Percentiles rank a stretch among this genome's conserved stretches.
Conservation (phyloP, 2,329 filamentous ascomycete genomes). For the Cordyceps fumosorosea region DNA sequence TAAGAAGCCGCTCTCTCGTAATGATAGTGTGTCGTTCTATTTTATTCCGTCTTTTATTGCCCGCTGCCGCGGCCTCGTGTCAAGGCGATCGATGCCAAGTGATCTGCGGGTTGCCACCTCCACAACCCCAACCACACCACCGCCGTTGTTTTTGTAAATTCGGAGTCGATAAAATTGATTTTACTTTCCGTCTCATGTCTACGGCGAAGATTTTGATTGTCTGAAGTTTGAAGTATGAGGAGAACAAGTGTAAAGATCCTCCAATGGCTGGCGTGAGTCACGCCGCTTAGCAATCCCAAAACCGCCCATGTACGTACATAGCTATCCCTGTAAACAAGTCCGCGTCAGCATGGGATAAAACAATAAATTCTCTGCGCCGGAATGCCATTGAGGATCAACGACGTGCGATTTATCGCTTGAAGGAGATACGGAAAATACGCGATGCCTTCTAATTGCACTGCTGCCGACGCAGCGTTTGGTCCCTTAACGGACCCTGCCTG, state of each 20-base stretch:
- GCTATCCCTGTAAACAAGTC: no score
- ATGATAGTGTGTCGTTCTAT: background rate
- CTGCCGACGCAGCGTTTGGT: slow-evolving; percentile 6
- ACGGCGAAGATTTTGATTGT: no score
- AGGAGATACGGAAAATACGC: no score
- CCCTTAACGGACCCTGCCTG: slow-evolving; percentile 3
- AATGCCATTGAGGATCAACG: background rate
- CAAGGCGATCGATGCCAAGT: background rate
- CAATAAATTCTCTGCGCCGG: background rate
- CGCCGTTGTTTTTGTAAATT: background rate
- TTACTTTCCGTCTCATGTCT: no score
- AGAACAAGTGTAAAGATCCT: background rate
- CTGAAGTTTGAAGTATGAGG: no score
- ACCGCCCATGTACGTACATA: no score
- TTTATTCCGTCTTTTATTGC: background rate
- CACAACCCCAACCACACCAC: background rate
- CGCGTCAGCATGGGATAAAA: background rate
- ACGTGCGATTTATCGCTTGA: background rate
- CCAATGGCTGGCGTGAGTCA: background rate
- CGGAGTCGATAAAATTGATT: background rate
- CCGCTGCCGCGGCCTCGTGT: background rate
- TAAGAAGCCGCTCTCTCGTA: background rate
- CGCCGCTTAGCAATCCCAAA: background rate
- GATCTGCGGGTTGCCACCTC: background rate
- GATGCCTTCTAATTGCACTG: background rate